Base-by-base conservation (phyloP, 345 rosid genomes). In the Rhodamnia rubescens region DNA sequence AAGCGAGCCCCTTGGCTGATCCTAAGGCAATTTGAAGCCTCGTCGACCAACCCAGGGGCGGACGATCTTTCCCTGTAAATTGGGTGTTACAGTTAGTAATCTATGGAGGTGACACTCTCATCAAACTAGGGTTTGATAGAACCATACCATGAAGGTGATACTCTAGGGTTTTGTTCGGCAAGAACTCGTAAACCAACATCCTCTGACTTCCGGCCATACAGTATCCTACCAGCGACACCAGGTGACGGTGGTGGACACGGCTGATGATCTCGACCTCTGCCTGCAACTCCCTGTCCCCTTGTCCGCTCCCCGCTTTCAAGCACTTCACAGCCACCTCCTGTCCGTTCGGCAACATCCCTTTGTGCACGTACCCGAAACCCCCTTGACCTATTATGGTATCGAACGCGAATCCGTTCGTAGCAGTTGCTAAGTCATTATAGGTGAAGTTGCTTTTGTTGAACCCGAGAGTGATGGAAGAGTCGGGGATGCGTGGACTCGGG, bases 201-300 rank as follows among this genome's bases (percentile, higher is more conserved):
- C 93, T 92, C 83, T 93, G 91, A 57, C 87, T 92, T 82, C 94
- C 96, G 8, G 92, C 90, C 40, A 94, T 93, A 87, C 93, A 92
- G 84, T 95, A 95, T 1, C 99, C 99, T 13, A 93, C 98, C 15
- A 97, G 93, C 21, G 99, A 92, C 10, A 97, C 98, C 12, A 97
- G 96, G 86, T 97, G 94, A 27, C 98, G 96, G 86, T 97, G 99
- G 85, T 97, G 99, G 81, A 97, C 98, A 4, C 98, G 96, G 83
- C 96, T 97, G 83, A 97, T 97, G 85, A 94, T 95, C 87, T 95
- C 98, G 16, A 97, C 98, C 88, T 97, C 98, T 14, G 99, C 98
- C 89, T 93, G 96, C 83, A 97, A 97, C 89, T 95, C 99, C 0
- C 98, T 91, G 29, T 94, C 95, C 5, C 98, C 98, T 88, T 97